These are phyloP conservation scores for Fagopyrum tataricum DNA, from an alignment of 148 eudicot species.

Conservation along the genomic window DNA sequence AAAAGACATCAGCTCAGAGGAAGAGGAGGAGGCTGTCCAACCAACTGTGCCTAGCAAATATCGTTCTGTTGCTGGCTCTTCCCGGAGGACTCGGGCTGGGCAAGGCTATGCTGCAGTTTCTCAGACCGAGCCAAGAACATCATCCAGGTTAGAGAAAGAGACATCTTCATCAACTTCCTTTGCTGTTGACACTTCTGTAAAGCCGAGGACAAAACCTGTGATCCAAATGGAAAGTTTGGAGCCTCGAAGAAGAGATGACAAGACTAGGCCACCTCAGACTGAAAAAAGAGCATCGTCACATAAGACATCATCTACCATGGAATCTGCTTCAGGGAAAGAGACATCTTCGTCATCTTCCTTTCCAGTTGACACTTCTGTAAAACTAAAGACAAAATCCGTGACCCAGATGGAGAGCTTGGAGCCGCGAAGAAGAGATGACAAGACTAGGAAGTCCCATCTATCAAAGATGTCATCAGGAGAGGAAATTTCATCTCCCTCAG, in stretches of 20 bases:
- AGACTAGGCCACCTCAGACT: constrained; percentile 22
- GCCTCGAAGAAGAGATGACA: constrained; percentile 18
- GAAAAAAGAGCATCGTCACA: too few relatives aligned
- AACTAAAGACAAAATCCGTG: constrained; percentile 16
- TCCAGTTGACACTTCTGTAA: constrained; percentile 21
- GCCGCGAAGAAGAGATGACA: constrained; percentile 18
- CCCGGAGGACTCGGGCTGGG: constrained; percentile 63
- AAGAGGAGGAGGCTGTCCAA: constrained; percentile 41
- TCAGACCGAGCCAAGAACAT: constrained; percentile 20
- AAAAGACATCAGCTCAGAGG: constrained; percentile 40
- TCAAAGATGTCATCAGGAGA: constrained; percentile 20
- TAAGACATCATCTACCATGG: constrained; percentile 10
- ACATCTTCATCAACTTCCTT: constrained; percentile 17
- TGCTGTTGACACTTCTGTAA: constrained; percentile 21
- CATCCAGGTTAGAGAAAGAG: constrained; percentile 22
- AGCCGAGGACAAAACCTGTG: constrained; percentile 17
- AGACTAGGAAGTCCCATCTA: constrained; percentile 19
- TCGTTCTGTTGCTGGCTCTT: constrained; percentile 33
- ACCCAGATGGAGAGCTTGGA: constrained; percentile 17
- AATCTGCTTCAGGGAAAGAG: constrained; percentile 21
- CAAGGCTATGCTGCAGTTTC: constrained; percentile 24
- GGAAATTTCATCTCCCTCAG: constrained; percentile 21
- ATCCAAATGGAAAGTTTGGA: constrained; percentile 17
- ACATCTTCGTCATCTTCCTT: constrained; percentile 17
- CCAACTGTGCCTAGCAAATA: constrained; percentile 19